Evolutionary conservation across 1,284 basidiomycete species (phyloP), one percentile per base, ranked within the genome.

Genomic region (Stereum hirsutum): DNA sequence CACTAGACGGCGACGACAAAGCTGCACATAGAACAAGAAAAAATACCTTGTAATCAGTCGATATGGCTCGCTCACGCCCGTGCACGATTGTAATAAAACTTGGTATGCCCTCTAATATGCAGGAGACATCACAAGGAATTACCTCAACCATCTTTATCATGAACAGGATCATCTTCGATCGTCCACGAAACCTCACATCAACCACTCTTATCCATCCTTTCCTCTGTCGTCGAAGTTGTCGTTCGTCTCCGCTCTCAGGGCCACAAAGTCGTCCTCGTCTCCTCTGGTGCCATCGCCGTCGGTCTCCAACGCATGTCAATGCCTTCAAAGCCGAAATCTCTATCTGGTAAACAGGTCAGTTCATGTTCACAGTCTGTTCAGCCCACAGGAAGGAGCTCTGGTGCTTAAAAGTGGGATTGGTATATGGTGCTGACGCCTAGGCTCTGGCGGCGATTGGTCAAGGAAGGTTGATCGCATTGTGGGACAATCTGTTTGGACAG

Each of bases 401-500:
- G 33, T 44, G 24, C n/a, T n/a, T n/a, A n/a, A n/a, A n/a, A n/a
- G n/a, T n/a, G n/a, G n/a, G n/a, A n/a, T n/a, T n/a, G n/a, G n/a
- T n/a, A n/a, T n/a, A n/a, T n/a, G n/a, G n/a, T n/a, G n/a, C 44
- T 46, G 39, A 43, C 37, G 36, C 45, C 33, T 52, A 93, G 88
- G 95, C 95, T 6, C 69, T 99, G 32, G 95, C 95, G 24, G 95
- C 95, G 0, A 91, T 99, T 41, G 95, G 96, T 1, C 96, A 99
- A 68, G 89, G 95, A 6, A 72, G 94, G 45, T 74, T 99, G 20
- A 98, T 99, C 49, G 93, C 92, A 1, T 69, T 99, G 1, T 99
- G 90, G 89, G 96, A 99, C 59, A 94, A 93, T 57, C 69, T 99
- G 34, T 99, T 99, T 55, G 76, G 88, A 2, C 89, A 94, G 53